Percentiles rank a stretch among this genome's conserved stretches.
These are phyloP conservation scores for Avena insularis DNA, from an alignment of 176 grass and related monocot species.

Conservation along the genomic window DNA sequence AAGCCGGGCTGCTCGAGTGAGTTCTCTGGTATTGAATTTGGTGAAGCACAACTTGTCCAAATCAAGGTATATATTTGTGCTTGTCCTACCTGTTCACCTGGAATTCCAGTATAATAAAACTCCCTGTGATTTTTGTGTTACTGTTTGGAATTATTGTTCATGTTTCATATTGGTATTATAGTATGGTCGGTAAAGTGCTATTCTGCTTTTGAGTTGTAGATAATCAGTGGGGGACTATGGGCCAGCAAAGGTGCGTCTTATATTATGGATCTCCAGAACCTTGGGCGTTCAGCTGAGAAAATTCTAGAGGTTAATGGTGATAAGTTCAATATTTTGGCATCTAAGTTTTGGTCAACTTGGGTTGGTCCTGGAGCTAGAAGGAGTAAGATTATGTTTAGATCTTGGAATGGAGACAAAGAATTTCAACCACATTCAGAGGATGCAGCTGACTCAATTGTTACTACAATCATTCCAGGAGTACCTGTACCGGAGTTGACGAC, in stretches of 20 bases:
- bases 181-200: slow-evolving; percentile 14
- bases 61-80: slow-evolving; percentile 72
- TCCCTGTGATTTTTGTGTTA: background rate
- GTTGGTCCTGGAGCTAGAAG: slow-evolving; percentile 79
- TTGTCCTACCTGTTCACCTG: slow-evolving; percentile 22
- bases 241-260: slow-evolving; percentile 63
- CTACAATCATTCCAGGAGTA: slow-evolving; percentile 44
- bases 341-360: slow-evolving; percentile 97
- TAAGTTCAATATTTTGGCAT: slow-evolving; percentile 79
- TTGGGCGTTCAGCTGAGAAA: slow-evolving; percentile 62
- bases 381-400: slow-evolving; percentile 86
- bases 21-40: slow-evolving; percentile 81
- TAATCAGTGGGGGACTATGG: slow-evolving; percentile 88
- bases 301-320: slow-evolving; percentile 74
- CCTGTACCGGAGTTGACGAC: slow-evolving; percentile 51
- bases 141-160: background rate
- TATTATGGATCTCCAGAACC: slow-evolving; percentile 64
- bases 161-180: slow-evolving; percentile 13
- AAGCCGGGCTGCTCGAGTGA: slow-evolving; percentile 96
- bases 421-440: slow-evolving; percentile 67
- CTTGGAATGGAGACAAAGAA: slow-evolving; percentile 88
- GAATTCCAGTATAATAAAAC: background rate
- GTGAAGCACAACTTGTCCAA: slow-evolving; percentile 94
- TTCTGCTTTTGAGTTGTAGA: slow-evolving; percentile 53
- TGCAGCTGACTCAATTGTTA: slow-evolving; percentile 55